Base-by-base conservation (phyloP, 345 rosid genomes). In the Populus pruinosa region DNA sequence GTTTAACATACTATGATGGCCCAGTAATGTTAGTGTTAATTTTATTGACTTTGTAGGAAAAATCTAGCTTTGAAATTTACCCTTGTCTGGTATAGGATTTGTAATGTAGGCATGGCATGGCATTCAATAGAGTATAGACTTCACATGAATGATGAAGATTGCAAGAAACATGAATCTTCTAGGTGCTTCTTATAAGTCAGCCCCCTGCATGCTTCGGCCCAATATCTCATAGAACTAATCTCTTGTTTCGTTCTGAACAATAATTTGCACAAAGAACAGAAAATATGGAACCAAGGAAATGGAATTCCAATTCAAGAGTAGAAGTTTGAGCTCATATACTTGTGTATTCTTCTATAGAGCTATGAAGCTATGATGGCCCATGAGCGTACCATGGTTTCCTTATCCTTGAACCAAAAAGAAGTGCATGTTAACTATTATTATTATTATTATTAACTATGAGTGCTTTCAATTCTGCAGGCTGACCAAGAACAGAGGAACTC, bases 401-500 rank as follows among this genome's bases (percentile, higher is more conserved):
- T 31, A 53, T 53, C 31, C 67, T 18, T 68, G 35, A 55, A 75
- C 38, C 11, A 25, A 59, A n/a, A 59, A 59, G 50, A 33, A 6
- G 36, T 31, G 23, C 41, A 65, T 65, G n/a, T 33, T 8, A 44
- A 56, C 43, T 6, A 29, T 64, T 12, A 16, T 68, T 41, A 14
- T 66, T 47, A 17, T 39, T 10, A 18, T 36, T 31, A 33, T 69
- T 14, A 41, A 65, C 16, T 53, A 38, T 36, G 44, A 74, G 29
- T 65, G 55, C 67, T 67, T 49, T 47, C 72, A 72, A 79, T 68
- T 72, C 62, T 73, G 74, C 75, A 59, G 79, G 63, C 79, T 82
- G 74, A 64, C 55, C 75, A 71, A 77, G 88, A 80, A 69, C 89
- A 89, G 88, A 91, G 85, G 38, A 91, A 84, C 72, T 82, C 94